Base-by-base conservation (phyloP, 495 filamentous ascomycete species). In the Rostrohypoxylon terebratum region DNA sequence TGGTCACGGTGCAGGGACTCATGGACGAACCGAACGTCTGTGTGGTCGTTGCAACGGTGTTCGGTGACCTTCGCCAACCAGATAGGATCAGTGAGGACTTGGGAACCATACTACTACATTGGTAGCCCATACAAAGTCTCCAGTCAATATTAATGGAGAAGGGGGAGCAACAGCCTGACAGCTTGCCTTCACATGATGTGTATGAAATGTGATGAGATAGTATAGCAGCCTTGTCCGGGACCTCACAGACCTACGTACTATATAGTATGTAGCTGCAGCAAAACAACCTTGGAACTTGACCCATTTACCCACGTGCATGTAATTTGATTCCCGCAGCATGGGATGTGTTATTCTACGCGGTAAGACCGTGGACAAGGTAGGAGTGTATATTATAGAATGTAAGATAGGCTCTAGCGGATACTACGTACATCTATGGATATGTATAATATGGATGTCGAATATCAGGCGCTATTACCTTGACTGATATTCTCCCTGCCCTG, bases 231-330 rank as follows among this genome's bases (percentile, higher is more conserved):
- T 62, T 34, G 44, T 34, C 21, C 28, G 63, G 59, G 50, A 64
- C 51, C 59, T 69, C 21, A 20, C 58, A 53, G 50, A 64, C 51
- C 59, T 69, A 59, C 59, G 16, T n/a, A n/a, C n/a, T n/a, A n/a
- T n/a, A n/a, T n/a, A n/a, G n/a, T n/a, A n/a, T n/a, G n/a, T 64
- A 59, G 45, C n/a, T n/a, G 62, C 48, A 59, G 44, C 14, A 38
- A 63, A 72, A 45, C 18, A 45, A 45, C 42, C 42, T 45, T 45
- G 42, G 44, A 59, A 54, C 62, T 70, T 70, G 31, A 53, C 69
- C 57, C 45, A 63, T 70, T 73, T 70, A 74, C 55, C 71, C 71
- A 74, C 66, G 71, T 74, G 66, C 71, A 74, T 65, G 71, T 73
- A 73, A 68, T 69, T 65, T 73, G 65, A 69, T 28, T 34, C 54